A percentile compares a stretch with the other conserved stretches of the same genome.
phyloP scores from a whole-genome alignment of 164 flowering plant species.

The Stephania cephalantha region DNA sequence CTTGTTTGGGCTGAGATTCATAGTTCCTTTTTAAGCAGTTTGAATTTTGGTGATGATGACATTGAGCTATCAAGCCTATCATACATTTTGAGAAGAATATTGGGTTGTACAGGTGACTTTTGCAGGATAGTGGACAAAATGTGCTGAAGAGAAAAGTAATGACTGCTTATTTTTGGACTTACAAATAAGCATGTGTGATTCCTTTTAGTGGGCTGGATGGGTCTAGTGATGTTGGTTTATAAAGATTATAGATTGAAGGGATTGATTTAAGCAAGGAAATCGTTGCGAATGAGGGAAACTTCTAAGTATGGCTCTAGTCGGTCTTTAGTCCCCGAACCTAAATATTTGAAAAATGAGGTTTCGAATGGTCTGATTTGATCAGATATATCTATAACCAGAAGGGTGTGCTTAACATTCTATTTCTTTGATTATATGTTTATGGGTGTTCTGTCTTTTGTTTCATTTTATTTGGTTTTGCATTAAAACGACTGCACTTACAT shows the following conservation, averaged over 20 bases:
- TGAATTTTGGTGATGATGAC: not conserved
- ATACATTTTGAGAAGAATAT: not conserved
- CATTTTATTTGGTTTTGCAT: not conserved
- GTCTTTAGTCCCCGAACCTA: not conserved
- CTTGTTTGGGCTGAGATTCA: not conserved
- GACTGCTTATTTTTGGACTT: not conserved
- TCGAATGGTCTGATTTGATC: not conserved
- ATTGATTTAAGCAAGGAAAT: not conserved
- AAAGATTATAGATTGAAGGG: not conserved
- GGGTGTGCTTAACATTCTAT: not conserved
- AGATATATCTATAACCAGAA: not conserved
- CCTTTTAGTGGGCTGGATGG: not conserved
- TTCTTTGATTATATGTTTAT: not conserved
- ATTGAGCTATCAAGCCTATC: not conserved
- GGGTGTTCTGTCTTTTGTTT: not conserved
- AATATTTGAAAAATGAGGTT: not conserved
- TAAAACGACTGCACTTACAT: not conserved
- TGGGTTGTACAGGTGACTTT: not conserved
- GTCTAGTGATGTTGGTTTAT: not conserved
- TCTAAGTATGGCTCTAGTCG: not conserved
- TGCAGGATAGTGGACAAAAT: too few relatives aligned
- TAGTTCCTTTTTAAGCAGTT: not conserved
- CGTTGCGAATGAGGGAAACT: not conserved
- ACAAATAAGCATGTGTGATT: not conserved
- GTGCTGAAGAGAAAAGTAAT: not conserved